Base-by-base conservation (phyloP, 78 protist species). In the Goniomonas avonlea region DNA sequence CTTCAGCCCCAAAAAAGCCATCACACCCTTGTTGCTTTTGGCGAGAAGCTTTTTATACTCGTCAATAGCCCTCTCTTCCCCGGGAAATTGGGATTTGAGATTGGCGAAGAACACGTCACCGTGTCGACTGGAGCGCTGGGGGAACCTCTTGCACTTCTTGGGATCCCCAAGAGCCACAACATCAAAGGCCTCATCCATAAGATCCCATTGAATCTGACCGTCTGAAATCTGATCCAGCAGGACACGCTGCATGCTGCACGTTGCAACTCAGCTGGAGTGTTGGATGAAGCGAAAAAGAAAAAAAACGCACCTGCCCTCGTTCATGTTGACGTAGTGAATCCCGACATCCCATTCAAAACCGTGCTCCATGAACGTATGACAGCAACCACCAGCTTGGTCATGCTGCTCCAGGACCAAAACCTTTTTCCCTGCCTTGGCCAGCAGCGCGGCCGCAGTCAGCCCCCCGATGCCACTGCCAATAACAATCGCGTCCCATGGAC, bases 311-410 rank as follows among this genome's bases (percentile, higher is more conserved):
- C n/a, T n/a, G n/a, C n/a, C n/a, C n/a, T n/a, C n/a, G n/a, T n/a
- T n/a, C n/a, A n/a, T n/a, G 55, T 43, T 76, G 56, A 65, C 40
- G 78, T 80, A 80, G 41, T 80, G 84, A 5, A 80, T 5, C 21
- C 84, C 84, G n/a, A 76, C 38, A 37, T 80, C 84, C n/a, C 34
- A 80, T 70, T 80, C 70, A n/a, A 21, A 80, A 0, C 84, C 84
- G 37, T 66, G 15, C 39, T 56, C 27, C 47, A 47, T 50, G 34
- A 68, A 80, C 25, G 35, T 34, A 70, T 80, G 84, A n/a, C 25
- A 27, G 69, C 73, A 56, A 8, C 79, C 35, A 27, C 65, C 65
- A 18, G 13, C 7, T 13, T 48, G 63, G 27, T 74, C 79, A n/a
- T 74, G 79, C 43, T 76, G 80, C 18, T 76, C 80, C 34, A 76